Evolutionary conservation across 805 yeast species (phyloP), one percentile per base, ranked within the genome.

Genomic region (Groenewaldozyma tartarivorans): DNA sequence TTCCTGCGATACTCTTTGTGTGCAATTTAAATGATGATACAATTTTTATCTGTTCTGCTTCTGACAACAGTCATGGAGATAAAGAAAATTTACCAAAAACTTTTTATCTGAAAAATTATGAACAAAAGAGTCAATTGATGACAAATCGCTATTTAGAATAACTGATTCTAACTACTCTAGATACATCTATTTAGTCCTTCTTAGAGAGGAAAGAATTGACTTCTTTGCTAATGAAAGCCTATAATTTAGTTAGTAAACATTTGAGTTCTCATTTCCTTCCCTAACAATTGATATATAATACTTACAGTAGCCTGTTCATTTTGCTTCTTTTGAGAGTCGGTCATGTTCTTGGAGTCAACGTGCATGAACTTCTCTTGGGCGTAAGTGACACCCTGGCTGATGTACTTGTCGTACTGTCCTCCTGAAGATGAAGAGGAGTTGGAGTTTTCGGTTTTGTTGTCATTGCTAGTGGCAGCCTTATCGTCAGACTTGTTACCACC

Each of bases 41-140:
- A 65, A 62, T 53, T 57, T 56, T 52, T 15, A 21, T 82, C 95
- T 85, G 95, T 85, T 85, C 95, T 85, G 95, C 95, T 85, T 85
- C 95, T 85, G 95, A 85, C 71, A 35, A 74, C 74, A 69, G 63
- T 50, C 61, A 67, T 76, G 94, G 82, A 82, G 92, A n/a, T n/a
- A 83, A 72, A 81, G 72, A 73, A 67, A 17, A 38, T 21, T 34
- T 47, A 46, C 51, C 56, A 46, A 52, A 45, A 38, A 47, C 42
- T 31, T 13, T 15, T 20, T 39, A 35, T 38, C 42, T 34, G 40
- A 43, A 22, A 39, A 36, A 20, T 36, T 22, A 18, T 4, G n/a
- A 20, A 34, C n/a, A 16, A 13, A 13, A 16, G 19, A 6, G 16
- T 31, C n/a, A 20, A 4, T 34, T 4, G n/a, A 20, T 4, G 22